Evolutionary conservation across 805 yeast species (phyloP), one percentile per base, ranked within the genome.

Genomic region (Candida sithepensis): DNA sequence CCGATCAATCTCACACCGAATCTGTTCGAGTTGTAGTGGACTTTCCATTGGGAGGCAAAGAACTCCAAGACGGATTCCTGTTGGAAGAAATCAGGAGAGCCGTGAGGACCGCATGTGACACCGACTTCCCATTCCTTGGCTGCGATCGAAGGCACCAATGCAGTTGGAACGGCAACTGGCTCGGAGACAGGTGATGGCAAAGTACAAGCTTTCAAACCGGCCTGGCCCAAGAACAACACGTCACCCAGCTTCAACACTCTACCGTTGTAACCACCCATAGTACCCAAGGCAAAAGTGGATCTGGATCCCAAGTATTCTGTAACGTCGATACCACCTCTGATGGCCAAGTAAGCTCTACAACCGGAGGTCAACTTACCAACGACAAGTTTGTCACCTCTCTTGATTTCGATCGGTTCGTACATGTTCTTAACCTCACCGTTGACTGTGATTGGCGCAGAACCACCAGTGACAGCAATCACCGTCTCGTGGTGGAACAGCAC

Each of bases 71-170:
- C 81, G 12, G 88, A 80, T 64, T 87, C 96, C 10, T 75, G 66
- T 46, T 79, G 78, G 75, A 94, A 94, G 69, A 91, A 89, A 66
- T 92, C 99, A 18, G 98, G 98, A 4, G 97, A 81, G 1, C 98
- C 98, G 67, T 92, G 98, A 22, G 99, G 99, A 46, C 99, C 99
- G 66, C 95, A 84, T 10, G 96, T 89, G 41, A 91, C 97, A 59
- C 91, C 96, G 53, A 92, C 91, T 41, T 72, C 70, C 98, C 98
- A 92, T 40, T 71, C 70, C 48, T 73, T 77, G 36, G 70, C 66
- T 24, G 72, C 64, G 10, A 81, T 78, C 7, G 65, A 51, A 8
- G 95, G 91, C 51, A 83, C 69, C 58, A 80, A 69, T 9, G 78
- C 60, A 37, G 61, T 55, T 19, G 95, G 88, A 49, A 82, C 73